Evolutionary conservation across 2,329 filamentous ascomycete species (phyloP), one percentile per base, ranked within the genome.

Genomic region (Arthrocladium fulminans): DNA sequence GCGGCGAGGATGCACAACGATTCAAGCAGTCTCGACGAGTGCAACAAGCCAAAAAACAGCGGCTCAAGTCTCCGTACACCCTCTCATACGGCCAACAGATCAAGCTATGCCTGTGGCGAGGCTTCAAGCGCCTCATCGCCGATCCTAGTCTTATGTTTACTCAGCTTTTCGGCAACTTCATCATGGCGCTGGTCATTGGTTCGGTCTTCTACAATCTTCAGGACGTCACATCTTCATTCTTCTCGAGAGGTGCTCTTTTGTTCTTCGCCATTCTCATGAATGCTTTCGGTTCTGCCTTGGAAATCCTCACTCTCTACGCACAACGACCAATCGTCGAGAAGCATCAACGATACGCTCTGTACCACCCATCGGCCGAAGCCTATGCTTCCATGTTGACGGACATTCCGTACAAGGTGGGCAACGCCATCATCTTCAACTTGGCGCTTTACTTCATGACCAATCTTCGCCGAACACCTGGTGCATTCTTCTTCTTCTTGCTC

Each of bases 271-370:
- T 84, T 0, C 66, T 86, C 0, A 81, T 76, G 62, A 80, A 83
- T 59, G 70, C 73, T 48, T 64, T 86, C 6, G 60, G 84, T 1
- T 73, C 79, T 19, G 78, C 85, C 71, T 74, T 79, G 1, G 83
- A 86, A 61, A 81, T 86, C 34, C 67, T 22, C 88, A 89, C 59
- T 67, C 75, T 95, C 3, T 96, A 92, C 62, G 79, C 86, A 2
- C 88, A 95, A 76, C 83, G 89, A 30, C 84, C 86, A 1, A 94
- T 95, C 59, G 87, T 96, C 51, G 88, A 95, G 63, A 95, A 95
- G 64, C 89, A 96, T 59, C 71, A 76, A 48, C 80, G 84, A 50
- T 95, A 94, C 63, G 88, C 88, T 15, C 74, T 95, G 15, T 94
- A 95, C 60, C 89, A 94, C 60, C 88, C 89, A 0, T 88, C 84